Base-by-base conservation (phyloP, 768 basidiomycete species). In the Boletellus emodensis region DNA sequence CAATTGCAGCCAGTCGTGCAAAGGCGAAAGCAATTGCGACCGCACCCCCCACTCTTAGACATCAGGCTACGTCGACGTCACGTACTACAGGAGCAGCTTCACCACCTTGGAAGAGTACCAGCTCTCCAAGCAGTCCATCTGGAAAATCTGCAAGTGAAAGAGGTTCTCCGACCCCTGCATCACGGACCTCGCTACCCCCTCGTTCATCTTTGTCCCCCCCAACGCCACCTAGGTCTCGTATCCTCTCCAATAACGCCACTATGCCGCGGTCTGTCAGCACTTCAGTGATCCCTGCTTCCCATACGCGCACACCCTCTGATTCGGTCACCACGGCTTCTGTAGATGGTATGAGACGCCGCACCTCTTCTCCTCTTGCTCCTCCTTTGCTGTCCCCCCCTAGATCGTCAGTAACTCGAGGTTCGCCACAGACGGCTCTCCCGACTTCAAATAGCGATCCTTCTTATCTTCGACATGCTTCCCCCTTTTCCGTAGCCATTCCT, bases 1-100 rank as follows among this genome's bases (percentile, higher is more conserved):
- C 90, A 20, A 89, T 94, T 59, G 93, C 93, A 36, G 91, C 93
- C 18, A 94, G 88, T 63, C 80, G 92, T 20, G 90, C 87, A 14
- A 94, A 90, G 64, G 89, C 90, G 14, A 91, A 84, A 61, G 85
- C 81, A 18, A 90, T 90, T 53, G 88, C 90, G 3, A 84, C 77
- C 30, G 87, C 89, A 9, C 90, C 90, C 17, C 90, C 90, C 4
- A 79, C 80, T 44, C 74, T 90, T 43, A 78, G 85, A 46, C 90
- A 92, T 65, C 88, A 90, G 64, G 87, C 89, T 6, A 91, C 87
- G 9, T 87, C 89, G 43, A 72, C 70, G 14, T 75, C 87, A 32
- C 80, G 87, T 58, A 74, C 78, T 8, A 71, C 76, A 40, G 71
- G 73, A 15, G 63, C 73, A 15, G 62, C 68, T 14, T 73, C 74